Conservation (phyloP, 208 protist genomes). For the Tritrichomonas foetus region DNA sequence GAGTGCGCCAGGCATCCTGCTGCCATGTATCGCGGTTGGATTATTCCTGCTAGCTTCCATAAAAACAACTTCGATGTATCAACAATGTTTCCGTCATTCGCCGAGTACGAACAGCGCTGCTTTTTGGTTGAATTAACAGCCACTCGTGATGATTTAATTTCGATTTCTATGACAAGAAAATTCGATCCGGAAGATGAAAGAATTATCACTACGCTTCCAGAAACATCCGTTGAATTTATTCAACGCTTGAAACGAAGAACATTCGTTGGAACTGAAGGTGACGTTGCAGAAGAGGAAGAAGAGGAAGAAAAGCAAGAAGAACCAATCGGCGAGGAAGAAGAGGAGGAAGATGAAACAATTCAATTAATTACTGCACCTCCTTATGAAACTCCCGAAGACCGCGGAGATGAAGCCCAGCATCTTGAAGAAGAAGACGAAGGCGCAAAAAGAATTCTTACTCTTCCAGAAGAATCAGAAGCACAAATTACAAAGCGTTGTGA, state of each 20-base stretch:
- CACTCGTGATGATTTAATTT: not conserved
- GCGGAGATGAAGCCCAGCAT: not conserved
- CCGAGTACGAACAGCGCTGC: not conserved
- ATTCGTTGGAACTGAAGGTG: not conserved
- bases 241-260: not conserved
- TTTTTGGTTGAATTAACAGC: not conserved
- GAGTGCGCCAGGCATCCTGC: not conserved
- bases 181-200: slow-evolving; percentile 20
- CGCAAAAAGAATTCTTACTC: not conserved
- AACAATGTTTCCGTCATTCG: not conserved
- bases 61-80: not conserved
- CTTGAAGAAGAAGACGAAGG: not conserved
- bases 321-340: not conserved
- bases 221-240: not conserved
- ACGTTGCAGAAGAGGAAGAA: not conserved
- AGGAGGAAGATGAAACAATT: not conserved
- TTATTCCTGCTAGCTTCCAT: not conserved
- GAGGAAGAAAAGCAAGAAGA: not conserved
- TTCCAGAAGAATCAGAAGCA: slow-evolving; percentile 17
- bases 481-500: not conserved
- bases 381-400: slow-evolving; percentile 14
- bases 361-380: not conserved
- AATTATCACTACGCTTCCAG: not conserved
- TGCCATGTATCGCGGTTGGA: slow-evolving; percentile 21
- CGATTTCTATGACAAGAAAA: not conserved